Base-by-base conservation (phyloP, 305 asterid species). In the Fraxinus xanthoxyloides region DNA sequence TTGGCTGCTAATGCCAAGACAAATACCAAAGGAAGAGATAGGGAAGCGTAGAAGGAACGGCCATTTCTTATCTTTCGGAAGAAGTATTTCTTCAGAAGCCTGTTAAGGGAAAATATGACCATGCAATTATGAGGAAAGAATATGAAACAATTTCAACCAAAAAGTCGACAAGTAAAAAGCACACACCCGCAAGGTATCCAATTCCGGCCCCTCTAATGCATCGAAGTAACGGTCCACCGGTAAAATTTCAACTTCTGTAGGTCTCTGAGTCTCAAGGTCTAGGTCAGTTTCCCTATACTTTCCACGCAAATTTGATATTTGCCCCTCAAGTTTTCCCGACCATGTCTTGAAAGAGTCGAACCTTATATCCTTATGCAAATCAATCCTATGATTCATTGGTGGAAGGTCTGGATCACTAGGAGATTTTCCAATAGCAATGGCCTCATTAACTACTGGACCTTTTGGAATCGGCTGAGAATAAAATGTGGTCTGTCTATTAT, bases 1-100 rank as follows among this genome's bases (percentile, higher is more conserved):
- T 84, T 94, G 98, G 87, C 98, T 94, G 81, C 98, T 82, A 9
- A 92, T 90, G 5, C 98, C 98, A 8, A 94, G 92, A 30, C 96
- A 91, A 80, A 94, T 87, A 36, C 98, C 96, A 59, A 92, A 94
- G 51, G 97, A 87, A 1, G 93, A 85, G 76, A 94, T 82, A 0
- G 98, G 95, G 19, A 85, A 94, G 0, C 98, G 93, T 1, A 94
- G 94, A 73, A 94, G 97, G 86, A 94, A 94, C 0, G 98, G 98
- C 98, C 98, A 94, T 83, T 82, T 78, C 82, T 89, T 84, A 86
- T 94, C 98, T 43, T 87, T 85, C 0, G 98, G 98, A 46, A 94
- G 95, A 17, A 94, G 54, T 70, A 88, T 89, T 86, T 92, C 96
- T 85, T 92, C 93, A n/a, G 97, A 92, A 59, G 91, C 92, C 98